These are phyloP conservation scores for Hemisphaericaspora nanyangensis DNA, from an alignment of 805 yeast genomes.

Conservation along the genomic window DNA sequence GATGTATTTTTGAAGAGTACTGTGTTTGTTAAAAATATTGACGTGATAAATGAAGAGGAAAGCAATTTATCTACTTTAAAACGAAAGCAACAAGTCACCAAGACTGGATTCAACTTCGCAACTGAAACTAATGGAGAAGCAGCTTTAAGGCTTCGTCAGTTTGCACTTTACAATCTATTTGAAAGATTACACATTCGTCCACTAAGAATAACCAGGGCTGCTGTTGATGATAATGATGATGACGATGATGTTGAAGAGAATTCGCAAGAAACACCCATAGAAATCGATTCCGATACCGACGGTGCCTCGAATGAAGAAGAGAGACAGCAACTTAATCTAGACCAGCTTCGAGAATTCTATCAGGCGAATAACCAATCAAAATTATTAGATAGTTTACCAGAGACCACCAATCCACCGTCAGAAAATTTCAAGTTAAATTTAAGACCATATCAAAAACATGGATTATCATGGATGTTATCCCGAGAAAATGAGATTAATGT, in stretches of 20 bases:
- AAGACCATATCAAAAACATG: constrained; percentile 79
- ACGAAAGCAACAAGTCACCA: background rate
- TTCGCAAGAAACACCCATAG: constrained; percentile 1
- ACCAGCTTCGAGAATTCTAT: constrained; percentile 75
- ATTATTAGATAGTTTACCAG: constrained; percentile 55
- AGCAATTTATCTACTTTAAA: background rate
- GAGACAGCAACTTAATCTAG: constrained; percentile 41
- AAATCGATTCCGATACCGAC: constrained; percentile 16
- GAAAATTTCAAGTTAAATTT: constrained; percentile 53
- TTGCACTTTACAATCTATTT: constrained; percentile 53
- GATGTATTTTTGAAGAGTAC: constrained; percentile 54
- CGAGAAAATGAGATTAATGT: constrained; percentile 62
- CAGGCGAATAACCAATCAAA: constrained; percentile 64
- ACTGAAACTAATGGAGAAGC: constrained; percentile 55
- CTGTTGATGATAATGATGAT: constrained; percentile 8
- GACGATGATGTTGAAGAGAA: constrained; percentile 3
- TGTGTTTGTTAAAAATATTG: constrained; percentile 25
- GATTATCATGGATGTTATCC: constrained; percentile 84
- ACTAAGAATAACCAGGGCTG: constrained; percentile 12
- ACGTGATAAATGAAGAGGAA: constrained; percentile 8
- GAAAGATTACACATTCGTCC: constrained; percentile 41
- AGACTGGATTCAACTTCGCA: constrained; percentile 18
- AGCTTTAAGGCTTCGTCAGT: constrained; percentile 48
- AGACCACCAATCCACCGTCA: constrained; percentile 49
- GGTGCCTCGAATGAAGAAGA: constrained; percentile 25